phyloP scores from a whole-genome alignment of 2,329 filamentous ascomycete species.

The Nemania sp. region DNA sequence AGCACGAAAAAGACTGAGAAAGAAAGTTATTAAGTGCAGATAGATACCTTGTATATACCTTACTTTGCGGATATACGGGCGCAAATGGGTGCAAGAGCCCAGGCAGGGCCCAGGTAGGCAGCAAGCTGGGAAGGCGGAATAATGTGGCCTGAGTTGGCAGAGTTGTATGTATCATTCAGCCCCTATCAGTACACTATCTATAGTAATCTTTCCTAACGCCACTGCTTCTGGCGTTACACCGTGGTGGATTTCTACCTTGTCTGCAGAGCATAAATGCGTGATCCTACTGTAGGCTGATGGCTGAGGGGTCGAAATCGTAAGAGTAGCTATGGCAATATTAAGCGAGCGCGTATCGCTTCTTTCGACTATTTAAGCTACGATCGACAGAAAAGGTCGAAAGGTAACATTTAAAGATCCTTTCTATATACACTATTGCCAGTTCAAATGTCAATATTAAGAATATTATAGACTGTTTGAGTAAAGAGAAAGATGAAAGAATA shows the following conservation, averaged over 20 bases:
- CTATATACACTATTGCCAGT: neutral
- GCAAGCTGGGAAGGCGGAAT: neutral
- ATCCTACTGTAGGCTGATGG: neutral
- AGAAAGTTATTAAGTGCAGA: neutral
- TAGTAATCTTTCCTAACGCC: neutral
- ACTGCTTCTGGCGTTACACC: neutral
- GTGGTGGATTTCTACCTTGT: neutral
- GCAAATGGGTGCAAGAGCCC: neutral
- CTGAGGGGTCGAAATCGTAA: neutral
- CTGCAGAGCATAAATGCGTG: neutral
- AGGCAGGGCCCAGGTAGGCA: neutral
- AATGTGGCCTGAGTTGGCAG: neutral
- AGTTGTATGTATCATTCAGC: neutral
- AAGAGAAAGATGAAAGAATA: too few relatives aligned
- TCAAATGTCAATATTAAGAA: too few relatives aligned
- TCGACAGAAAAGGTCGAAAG: constrained; percentile 6
- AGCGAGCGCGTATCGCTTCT: neutral
- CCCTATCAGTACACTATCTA: neutral
- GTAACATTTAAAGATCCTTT: constrained; percentile 5
- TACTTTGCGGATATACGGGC: neutral
- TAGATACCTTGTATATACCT: neutral
- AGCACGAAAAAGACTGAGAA: neutral
- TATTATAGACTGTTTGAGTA: too few relatives aligned
- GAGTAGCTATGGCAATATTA: neutral
- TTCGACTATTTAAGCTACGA: neutral